Conservation (phyloP, 73 alveolate species). For the Paramecium biaurelia region DNA sequence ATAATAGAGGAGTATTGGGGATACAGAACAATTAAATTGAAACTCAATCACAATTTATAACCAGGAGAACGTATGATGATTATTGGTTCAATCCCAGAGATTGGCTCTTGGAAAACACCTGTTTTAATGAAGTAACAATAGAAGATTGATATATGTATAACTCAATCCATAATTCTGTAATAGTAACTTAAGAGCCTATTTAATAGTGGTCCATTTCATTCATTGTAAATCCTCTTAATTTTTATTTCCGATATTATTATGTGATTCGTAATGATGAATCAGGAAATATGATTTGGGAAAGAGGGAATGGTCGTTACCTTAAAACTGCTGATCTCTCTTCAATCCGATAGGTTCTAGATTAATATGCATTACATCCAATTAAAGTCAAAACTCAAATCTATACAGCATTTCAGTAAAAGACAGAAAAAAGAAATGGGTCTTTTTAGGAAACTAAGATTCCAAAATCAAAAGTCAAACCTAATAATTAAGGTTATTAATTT, state of each 20-base stretch:
- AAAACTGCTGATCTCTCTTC: constrained; percentile 19
- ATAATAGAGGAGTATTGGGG: constrained; percentile 41
- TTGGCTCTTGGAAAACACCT: constrained; percentile 47
- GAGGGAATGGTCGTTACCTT: constrained; percentile 16
- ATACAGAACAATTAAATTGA: constrained; percentile 12
- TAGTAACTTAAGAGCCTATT: constrained; percentile 1
- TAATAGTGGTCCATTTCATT: constrained; percentile 15
- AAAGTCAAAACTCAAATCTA: neutral
- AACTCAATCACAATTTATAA: neutral
- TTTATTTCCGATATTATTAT: constrained; percentile 36
- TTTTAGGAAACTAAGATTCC: neutral
- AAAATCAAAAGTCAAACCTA: neutral
- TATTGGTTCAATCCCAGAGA: constrained; percentile 21
- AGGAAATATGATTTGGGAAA: constrained; percentile 22
- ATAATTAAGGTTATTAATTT: neutral
- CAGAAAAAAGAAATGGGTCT: neutral
- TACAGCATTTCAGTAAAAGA: neutral
- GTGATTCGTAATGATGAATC: constrained; percentile 24
- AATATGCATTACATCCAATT: neutral
- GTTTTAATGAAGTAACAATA: neutral
- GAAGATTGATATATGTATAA: constrained; percentile 8
- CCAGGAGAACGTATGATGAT: neutral
- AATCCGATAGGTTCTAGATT: neutral
- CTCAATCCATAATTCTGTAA: neutral
- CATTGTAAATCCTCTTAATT: neutral